Base-by-base conservation (phyloP, 179 eudicot species). In the Nepenthes alata region DNA sequence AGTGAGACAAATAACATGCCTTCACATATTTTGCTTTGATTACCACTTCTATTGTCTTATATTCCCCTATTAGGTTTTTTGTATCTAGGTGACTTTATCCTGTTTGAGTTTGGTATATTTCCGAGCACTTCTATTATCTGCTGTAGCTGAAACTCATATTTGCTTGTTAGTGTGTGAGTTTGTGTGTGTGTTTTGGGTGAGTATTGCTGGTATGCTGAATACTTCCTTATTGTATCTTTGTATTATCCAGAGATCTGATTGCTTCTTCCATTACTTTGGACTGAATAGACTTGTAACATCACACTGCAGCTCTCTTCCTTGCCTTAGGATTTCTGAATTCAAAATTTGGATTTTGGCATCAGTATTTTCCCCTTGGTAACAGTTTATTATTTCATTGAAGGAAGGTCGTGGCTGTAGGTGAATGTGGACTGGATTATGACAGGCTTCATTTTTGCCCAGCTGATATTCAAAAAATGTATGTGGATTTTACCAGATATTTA, bases 361-460 rank as follows among this genome's bases (percentile, higher is more conserved):
- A n/a, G 3, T 12, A 15, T 13, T 34, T 35, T 57, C 7, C 3
- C 5, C 36, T 35, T 55, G 8, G 3, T 55, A 36, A 55, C 39
- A 3, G 55, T 7, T 52, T 62, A 51, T 49, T 56, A 66, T 69
- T 6, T 61, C 68, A 55, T 72, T 75, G 61, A 78, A 75, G 79
- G 79, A 71, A 78, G 99, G 97, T 94, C 62, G 99, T 94, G 68
- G 99, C 99, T 35, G 82, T 94, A 71, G 99, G 97, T 67, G 99
- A 94, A 79, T 94, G 99, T 77, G 99, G 97, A 70, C 72, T 94
- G 78, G 99, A 94, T 59, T 94, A 90, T 67, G 97, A 94, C 70
- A 78, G 99, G 78, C 90, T 90, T 77, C 96, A 90, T 64, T 94
- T 94, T 77, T 94, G 99, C 73, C 87, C 88, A 62, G 70, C 85